phyloP scores from a whole-genome alignment of 371 early-diverging fungal genomes.

The Mucor lusitanicus region DNA sequence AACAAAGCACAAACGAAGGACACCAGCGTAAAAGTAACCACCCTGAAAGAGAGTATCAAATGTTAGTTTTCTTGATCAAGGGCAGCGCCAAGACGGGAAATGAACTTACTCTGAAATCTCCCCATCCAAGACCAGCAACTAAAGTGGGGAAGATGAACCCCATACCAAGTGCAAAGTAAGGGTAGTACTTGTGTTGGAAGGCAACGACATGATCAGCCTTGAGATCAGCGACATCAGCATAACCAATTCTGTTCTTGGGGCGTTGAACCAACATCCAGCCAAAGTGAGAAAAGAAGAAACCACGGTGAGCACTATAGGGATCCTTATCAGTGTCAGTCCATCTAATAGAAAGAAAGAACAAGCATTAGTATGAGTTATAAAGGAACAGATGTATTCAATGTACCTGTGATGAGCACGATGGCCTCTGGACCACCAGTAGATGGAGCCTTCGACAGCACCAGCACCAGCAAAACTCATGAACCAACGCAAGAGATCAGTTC shows the following conservation, averaged over 20 bases:
- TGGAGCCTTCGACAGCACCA: constrained; percentile 82
- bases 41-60: constrained; percentile 53
- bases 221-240: constrained; percentile 85
- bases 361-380: background rate
- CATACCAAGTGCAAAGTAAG: constrained; percentile 68
- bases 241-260: constrained; percentile 70
- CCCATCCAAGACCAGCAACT: constrained; percentile 87
- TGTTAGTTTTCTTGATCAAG: background rate
- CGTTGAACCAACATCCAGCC: constrained; percentile 90
- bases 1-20: constrained; percentile 78
- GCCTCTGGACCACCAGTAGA: constrained; percentile 84
- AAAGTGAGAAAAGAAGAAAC: constrained; percentile 86
- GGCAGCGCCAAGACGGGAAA: background rate
- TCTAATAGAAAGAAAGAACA: constrained; percentile 18
- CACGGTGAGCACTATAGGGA: constrained; percentile 87
- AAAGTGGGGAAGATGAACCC: constrained; percentile 80
- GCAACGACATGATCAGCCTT: constrained; percentile 75
- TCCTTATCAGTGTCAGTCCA: constrained; percentile 90
- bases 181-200: constrained; percentile 87
- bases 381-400: background rate
- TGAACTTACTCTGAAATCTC: constrained; percentile 70
- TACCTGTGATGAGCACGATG: constrained; percentile 94
- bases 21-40: constrained; percentile 86
- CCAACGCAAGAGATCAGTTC: constrained; percentile 58
- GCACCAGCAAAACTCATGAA: constrained; percentile 67